A percentile compares a stretch with the other conserved stretches of the same genome.
Conservation (phyloP, 129 eudicot genomes). For the Chrysanthemum lavandulifolium region DNA sequence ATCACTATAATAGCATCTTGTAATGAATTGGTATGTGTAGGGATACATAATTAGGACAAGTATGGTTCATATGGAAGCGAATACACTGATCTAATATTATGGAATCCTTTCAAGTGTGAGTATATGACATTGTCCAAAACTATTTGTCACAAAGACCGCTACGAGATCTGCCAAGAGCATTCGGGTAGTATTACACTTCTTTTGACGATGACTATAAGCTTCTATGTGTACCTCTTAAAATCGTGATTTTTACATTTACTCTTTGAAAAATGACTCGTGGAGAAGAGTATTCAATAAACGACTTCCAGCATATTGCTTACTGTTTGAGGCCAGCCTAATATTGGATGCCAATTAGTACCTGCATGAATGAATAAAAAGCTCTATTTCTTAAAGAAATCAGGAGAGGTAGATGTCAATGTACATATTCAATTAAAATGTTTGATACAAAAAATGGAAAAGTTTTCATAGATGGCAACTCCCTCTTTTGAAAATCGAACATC, state of each 20-base stretch:
- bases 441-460: not conserved
- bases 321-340: not conserved
- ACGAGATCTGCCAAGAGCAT: not conserved
- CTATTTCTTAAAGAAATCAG: not conserved
- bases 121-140: conserved; percentile 6
- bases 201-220: conserved; percentile 18
- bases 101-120: conserved; percentile 14
- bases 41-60: no score
- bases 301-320: not conserved
- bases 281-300: not conserved
- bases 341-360: no score
- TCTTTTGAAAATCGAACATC: not conserved
- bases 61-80: not conserved
- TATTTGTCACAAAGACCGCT: not conserved
- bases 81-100: not conserved
- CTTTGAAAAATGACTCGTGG: conserved; percentile 4
- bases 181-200: not conserved
- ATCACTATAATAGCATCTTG: not conserved
- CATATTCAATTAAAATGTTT: not conserved
- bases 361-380: not conserved
- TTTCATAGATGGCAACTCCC: not conserved
- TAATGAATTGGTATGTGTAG: conserved; percentile 12
- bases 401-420: not conserved
- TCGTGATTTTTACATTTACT: not conserved
- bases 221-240: not conserved